Evolutionary conservation across 129 eudicot species (phyloP).

Genomic region (Artemisia annua): DNA sequence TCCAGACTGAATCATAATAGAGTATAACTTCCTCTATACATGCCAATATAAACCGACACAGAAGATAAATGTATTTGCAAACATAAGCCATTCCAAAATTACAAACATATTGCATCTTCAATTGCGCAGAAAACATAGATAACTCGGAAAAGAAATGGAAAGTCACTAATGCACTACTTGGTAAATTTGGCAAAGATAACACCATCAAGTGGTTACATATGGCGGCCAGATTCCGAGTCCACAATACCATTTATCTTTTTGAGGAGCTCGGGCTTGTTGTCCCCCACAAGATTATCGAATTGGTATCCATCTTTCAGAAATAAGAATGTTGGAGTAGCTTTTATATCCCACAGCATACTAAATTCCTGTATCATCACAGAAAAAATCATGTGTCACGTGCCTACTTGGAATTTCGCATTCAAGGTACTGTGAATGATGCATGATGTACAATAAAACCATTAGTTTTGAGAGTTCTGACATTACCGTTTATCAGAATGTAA

Average conservation of each 20-base stretch:
- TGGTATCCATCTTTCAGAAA: conserved; percentile 83
- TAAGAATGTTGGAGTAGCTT: conserved; percentile 97
- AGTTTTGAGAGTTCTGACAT: neutral
- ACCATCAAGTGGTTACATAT: conserved; percentile 21
- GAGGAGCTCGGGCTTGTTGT: conserved; percentile 76
- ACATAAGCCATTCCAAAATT: too few species aligned
- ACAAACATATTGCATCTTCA: too few species aligned
- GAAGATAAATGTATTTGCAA: too few species aligned
- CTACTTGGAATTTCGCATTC: neutral
- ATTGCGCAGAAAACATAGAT: neutral
- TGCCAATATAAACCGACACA: too few species aligned
- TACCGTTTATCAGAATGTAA: neutral
- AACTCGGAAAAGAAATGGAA: neutral
- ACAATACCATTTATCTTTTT: conserved; percentile 60
- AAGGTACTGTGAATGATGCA: neutral
- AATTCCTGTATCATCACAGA: conserved; percentile 75
- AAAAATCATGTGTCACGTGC: neutral
- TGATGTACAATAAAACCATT: neutral
- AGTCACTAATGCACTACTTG: neutral
- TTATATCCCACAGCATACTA: conserved; percentile 85
- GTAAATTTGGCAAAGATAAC: neutral
- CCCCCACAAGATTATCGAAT: conserved; percentile 83
- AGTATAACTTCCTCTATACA: too few species aligned
- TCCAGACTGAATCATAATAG: too few species aligned
- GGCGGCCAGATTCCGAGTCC: conserved; percentile 37